Conservation (phyloP, 2,329 filamentous ascomycete species). For the Penicillium sp. region DNA sequence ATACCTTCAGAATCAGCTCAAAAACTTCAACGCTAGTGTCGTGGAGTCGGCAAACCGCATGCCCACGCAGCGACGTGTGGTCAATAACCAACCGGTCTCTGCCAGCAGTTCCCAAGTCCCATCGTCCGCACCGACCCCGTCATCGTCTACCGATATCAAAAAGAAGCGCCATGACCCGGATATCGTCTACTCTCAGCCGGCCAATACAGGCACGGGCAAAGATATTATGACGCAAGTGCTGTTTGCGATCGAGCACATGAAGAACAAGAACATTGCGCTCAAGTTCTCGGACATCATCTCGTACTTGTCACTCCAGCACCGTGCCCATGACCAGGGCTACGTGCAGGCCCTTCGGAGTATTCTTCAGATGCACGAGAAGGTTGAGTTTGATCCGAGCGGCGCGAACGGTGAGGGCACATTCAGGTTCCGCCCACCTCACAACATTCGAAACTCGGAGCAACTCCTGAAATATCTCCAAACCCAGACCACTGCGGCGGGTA, state of each 20-base stretch:
- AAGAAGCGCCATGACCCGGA: conserved; percentile 60
- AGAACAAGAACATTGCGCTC: conserved; percentile 66
- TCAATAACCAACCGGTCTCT: conserved; percentile 53
- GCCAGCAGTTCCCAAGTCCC: conserved; percentile 58
- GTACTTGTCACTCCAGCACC: conserved; percentile 71
- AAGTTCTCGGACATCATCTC: conserved; percentile 74
- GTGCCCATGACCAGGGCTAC: conserved; percentile 56
- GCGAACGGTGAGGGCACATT: conserved; percentile 75
- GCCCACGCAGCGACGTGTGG: conserved; percentile 52
- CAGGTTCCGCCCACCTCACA: conserved; percentile 78
- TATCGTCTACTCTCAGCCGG: conserved; percentile 71
- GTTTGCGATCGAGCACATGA: conserved; percentile 81
- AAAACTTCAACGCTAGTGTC: conserved; percentile 61
- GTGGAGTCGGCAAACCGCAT: conserved; percentile 65
- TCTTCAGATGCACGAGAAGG: conserved; percentile 65
- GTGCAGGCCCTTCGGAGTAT: conserved; percentile 67
- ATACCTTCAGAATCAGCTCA: conserved; percentile 66
- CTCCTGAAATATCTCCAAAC: conserved; percentile 78
- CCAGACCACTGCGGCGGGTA: conserved; percentile 75
- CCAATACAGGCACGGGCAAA: conserved; percentile 70
- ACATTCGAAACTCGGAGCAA: conserved; percentile 74
- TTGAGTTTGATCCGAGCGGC: conserved; percentile 55
- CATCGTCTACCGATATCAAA: conserved; percentile 46
- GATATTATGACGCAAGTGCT: conserved; percentile 85
- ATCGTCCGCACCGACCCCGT: conserved; percentile 36